Evolutionary conservation across 345 rosid species (phyloP).

Genomic region (Dipteronia dyeriana): DNA sequence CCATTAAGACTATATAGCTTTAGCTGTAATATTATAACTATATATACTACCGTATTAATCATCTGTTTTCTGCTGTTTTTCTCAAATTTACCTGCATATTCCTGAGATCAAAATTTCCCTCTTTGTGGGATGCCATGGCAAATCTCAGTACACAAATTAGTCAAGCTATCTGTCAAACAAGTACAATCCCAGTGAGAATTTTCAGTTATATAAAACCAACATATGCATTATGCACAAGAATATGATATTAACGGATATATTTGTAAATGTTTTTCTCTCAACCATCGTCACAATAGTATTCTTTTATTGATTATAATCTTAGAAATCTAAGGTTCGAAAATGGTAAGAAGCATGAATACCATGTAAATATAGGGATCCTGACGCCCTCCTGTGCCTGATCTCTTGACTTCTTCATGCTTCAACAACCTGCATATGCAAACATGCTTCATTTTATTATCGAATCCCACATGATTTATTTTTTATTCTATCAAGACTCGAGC

Average conservation of each 20-base stretch:
- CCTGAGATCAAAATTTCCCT: not conserved
- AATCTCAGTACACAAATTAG: not conserved
- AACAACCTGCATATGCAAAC: slow-evolving; percentile 50
- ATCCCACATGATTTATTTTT: not conserved
- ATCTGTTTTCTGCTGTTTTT: not conserved
- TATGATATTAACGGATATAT: too few relatives aligned
- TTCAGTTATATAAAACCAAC: not conserved
- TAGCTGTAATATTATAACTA: not conserved
- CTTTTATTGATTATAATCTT: too few relatives aligned
- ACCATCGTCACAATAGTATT: not conserved
- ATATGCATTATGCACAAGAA: too few relatives aligned
- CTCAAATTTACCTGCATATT: not conserved
- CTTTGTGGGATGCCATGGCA: not conserved
- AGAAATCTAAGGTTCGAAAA: not conserved
- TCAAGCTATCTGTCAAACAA: slow-evolving; percentile 35
- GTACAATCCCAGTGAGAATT: not conserved
- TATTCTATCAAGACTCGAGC: too few relatives aligned
- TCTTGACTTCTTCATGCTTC: slow-evolving; percentile 59
- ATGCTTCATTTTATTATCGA: not conserved
- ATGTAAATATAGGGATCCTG: slow-evolving; percentile 74
- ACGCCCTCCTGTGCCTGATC: slow-evolving; percentile 84
- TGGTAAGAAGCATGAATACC: slow-evolving; percentile 37
- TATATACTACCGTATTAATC: not conserved
- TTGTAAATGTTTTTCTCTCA: not conserved
- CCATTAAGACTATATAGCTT: not conserved